phyloP scores from a whole-genome alignment of 1,284 basidiomycete species.

The Melampsora larici-populina region DNA sequence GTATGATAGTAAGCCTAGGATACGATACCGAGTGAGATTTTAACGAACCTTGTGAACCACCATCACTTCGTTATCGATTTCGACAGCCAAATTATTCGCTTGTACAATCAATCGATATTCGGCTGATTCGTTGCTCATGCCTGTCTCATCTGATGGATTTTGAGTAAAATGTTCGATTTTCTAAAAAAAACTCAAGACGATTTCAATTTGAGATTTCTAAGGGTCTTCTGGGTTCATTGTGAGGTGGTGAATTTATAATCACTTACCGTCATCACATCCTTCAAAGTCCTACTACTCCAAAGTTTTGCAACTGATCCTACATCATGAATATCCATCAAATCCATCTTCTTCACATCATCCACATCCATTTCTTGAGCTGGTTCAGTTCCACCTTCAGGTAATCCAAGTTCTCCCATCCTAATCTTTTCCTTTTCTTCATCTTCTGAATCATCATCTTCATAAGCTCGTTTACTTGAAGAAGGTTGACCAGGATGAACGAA shows the following conservation, averaged over 20 bases:
- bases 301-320: slow-evolving; percentile 35
- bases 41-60: slow-evolving; percentile 81
- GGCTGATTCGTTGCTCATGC: slow-evolving; percentile 24
- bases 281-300: slow-evolving; percentile 27
- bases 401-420: neutral
- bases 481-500: too few relatives aligned
- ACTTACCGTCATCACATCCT: slow-evolving; percentile 24
- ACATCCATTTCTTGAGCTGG: slow-evolving; percentile 43
- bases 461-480: too few relatives aligned
- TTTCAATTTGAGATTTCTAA: too few relatives aligned
- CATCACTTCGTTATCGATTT: slow-evolving; percentile 96
- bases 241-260: too few relatives aligned
- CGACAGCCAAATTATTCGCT: slow-evolving; percentile 96
- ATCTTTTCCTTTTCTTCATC: neutral
- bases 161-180: slow-evolving; percentile 37
- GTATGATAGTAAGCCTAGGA: too few relatives aligned
- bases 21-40: neutral
- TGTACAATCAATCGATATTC: slow-evolving; percentile 96
- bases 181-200: neutral
- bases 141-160: slow-evolving; percentile 34
- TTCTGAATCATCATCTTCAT: slow-evolving; percentile 13
- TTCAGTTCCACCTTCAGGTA: slow-evolving; percentile 37
- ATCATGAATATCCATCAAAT: slow-evolving; percentile 45
- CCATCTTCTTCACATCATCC: slow-evolving; percentile 49
- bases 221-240: too few relatives aligned